Evolutionary conservation across 257 asterid species (phyloP).

Genomic region (Solanum appendiculatum): DNA sequence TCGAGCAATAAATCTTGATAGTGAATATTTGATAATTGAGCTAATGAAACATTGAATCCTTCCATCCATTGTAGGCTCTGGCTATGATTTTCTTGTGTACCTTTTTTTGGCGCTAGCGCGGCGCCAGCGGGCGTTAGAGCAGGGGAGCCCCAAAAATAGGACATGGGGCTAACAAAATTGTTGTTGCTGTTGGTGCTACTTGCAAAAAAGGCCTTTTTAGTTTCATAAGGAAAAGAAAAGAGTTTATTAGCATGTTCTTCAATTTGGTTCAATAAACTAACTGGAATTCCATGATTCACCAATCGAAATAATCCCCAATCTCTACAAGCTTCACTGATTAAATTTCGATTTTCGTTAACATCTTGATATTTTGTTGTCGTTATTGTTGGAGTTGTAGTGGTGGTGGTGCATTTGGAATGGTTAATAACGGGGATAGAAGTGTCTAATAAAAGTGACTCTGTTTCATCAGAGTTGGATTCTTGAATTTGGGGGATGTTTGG

Average conservation of each 20-base stretch:
- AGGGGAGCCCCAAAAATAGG: conserved; percentile 89
- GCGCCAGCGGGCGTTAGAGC: conserved; percentile 25
- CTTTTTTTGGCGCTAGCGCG: conserved; percentile 22
- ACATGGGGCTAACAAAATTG: conserved; percentile 10
- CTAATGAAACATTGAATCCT: conserved; percentile 55
- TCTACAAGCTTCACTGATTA: conserved; percentile 37
- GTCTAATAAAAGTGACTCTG: background rate
- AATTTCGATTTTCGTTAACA: background rate
- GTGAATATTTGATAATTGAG: conserved; percentile 10
- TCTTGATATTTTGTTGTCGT: background rate
- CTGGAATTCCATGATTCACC: conserved; percentile 67
- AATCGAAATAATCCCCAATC: conserved; percentile 88
- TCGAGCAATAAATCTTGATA: conserved; percentile 39
- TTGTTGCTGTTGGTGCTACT: background rate
- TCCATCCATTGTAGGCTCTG: conserved; percentile 57
- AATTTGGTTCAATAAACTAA: conserved; percentile 31
- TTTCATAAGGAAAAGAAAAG: conserved; percentile 37
- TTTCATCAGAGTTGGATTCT: background rate
- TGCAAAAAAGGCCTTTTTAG: conserved; percentile 29
- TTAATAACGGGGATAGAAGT: conserved; percentile 49
- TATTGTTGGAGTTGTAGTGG: background rate
- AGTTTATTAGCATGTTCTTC: conserved; percentile 27
- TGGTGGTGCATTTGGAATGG: conserved; percentile 9
- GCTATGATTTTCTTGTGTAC: background rate
- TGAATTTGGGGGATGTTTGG: background rate